These are phyloP conservation scores for Ceratobasidium sp. DNA, from an alignment of 1,284 basidiomycete genomes.

Conservation along the genomic window DNA sequence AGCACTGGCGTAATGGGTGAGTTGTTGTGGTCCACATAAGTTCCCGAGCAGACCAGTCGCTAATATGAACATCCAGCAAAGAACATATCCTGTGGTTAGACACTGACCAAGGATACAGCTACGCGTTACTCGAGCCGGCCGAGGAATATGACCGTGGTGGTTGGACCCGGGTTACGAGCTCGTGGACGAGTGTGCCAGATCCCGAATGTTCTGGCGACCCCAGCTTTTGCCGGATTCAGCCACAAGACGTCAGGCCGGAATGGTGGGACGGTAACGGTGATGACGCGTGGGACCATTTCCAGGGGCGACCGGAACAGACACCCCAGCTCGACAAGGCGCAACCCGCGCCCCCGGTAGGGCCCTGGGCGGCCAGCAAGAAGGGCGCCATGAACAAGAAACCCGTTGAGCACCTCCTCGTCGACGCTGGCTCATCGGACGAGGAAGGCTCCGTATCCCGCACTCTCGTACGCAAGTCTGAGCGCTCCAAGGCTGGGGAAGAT, in stretches of 20 bases:
- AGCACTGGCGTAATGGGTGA: slow-evolving; percentile 4
- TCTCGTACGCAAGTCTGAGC: no score
- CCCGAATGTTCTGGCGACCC: not conserved
- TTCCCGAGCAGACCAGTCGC: not conserved
- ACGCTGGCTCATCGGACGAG: no score
- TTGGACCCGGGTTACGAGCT: not conserved
- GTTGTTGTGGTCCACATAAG: not conserved
- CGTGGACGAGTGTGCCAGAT: not conserved
- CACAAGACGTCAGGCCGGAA: not conserved
- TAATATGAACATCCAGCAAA: not conserved
- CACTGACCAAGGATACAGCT: not conserved
- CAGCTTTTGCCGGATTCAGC: not conserved
- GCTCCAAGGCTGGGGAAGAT: no score
- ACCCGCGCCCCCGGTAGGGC: no score
- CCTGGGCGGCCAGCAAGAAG: no score
- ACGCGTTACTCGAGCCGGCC: not conserved
- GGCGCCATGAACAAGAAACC: no score
- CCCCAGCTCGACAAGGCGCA: no score
- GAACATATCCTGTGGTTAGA: slow-evolving; percentile 4
- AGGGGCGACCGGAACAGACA: no score
- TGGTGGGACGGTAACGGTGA: not conserved
- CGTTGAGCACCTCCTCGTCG: no score
- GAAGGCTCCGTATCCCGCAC: no score
- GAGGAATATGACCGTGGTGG: not conserved
- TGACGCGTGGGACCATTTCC: not conserved